Base-by-base conservation (phyloP, 164 flowering plant species). In the Tetrastigma voinierianum region DNA sequence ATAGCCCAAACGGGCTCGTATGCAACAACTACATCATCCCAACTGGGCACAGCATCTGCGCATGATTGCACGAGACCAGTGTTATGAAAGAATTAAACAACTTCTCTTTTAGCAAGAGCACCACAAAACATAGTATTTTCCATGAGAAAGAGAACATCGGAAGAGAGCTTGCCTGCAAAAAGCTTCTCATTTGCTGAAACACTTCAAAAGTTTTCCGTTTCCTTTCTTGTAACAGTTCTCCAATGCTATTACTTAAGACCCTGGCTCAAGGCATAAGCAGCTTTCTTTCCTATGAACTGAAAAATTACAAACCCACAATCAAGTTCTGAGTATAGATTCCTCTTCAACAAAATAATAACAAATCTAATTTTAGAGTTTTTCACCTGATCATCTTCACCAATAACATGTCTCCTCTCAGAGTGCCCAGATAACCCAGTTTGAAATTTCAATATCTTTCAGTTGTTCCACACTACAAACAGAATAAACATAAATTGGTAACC, bases 1-100 rank as follows among this genome's bases (percentile, higher is more conserved):
- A 95, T 95, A 59, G 99, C 97, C 97, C 97, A 95, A 19, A 90
- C 97, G 65, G 97, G 97, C 74, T 95, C 97, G 82, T 95, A 95
- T 10, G 97, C 99, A 78, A 95, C 70, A 46, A 95, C 97, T 56
- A 92, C 68, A 72, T 87, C 78, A 67, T 95, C 97, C 99, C 96
- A 95, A 68, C 96, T 85, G 58, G 97, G 88, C 8, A 90, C 84
- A 69, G 82, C 84, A 82, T 92, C 97, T 95, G 88, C 75, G 77
- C 60, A 72, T 58, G 18, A 70, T 51, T 21, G 40, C 52, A 56
- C 48, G 62, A 20, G 19, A 21, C 51, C 10, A 46, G 40, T 51
- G 45, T 63, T 51, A 69, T 20, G 10, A 46, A 64, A 16, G 21
- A 68, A 53, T 15, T 17, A n/a, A 51, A 20, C 25, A 6, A 45